Evolutionary conservation across 2,329 filamentous ascomycete genomes (phyloP).

Genomic region (Fusarium proliferatum): DNA sequence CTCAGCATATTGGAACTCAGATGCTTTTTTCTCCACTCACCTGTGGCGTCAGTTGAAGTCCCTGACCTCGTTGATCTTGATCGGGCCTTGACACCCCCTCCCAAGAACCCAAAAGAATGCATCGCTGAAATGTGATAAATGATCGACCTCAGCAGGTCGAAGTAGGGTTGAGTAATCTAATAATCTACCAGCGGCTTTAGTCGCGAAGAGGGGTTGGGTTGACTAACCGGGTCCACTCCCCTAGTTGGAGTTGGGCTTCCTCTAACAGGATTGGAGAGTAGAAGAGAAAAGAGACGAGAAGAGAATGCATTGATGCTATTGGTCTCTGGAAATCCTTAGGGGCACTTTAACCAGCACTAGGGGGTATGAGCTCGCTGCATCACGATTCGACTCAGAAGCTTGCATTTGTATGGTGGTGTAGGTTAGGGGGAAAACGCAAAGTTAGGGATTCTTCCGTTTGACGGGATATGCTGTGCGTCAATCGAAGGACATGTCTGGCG

Average conservation of each 20-base stretch:
- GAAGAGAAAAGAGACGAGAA: constrained; percentile 35
- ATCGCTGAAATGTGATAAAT: constrained; percentile 31
- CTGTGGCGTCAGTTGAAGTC: constrained; percentile 13
- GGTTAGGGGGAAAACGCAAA: background rate
- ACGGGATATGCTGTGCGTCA: constrained; percentile 20
- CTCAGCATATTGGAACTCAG: constrained; percentile 15
- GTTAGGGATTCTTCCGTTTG: constrained; percentile 7
- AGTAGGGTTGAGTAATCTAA: constrained; percentile 21
- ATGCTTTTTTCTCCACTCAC: background rate
- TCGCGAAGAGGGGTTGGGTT: constrained; percentile 10
- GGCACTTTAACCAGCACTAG: constrained; percentile 12
- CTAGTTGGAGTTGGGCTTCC: constrained; percentile 15
- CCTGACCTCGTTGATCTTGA: constrained; percentile 1
- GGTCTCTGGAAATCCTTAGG: constrained; percentile 8
- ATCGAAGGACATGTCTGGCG: constrained; percentile 22
- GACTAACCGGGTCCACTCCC: constrained; percentile 10
- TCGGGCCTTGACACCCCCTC: constrained; percentile 5
- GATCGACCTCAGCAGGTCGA: constrained; percentile 18
- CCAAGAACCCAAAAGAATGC: background rate
- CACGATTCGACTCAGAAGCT: constrained; percentile 12
- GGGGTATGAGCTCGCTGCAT: constrained; percentile 3
- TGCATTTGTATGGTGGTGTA: constrained; percentile 4
- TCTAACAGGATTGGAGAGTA: constrained; percentile 14
- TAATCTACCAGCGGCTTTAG: constrained; percentile 21
- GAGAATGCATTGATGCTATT: constrained; percentile 11